Conservation (phyloP, 1,139 yeast genomes). For the Geotrichum reessii region DNA sequence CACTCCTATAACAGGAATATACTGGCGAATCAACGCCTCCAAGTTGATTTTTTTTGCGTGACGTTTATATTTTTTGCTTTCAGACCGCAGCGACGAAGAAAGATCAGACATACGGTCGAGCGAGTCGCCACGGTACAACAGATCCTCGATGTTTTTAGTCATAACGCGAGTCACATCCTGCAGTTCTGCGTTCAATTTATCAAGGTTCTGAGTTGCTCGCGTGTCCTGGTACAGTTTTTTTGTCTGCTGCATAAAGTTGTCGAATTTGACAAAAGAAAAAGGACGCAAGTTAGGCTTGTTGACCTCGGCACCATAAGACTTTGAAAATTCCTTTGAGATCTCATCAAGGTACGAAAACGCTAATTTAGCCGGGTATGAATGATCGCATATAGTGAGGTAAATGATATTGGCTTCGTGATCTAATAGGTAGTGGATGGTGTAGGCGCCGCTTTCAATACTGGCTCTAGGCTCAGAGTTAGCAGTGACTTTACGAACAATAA, state of each 20-base stretch:
- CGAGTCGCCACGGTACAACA: conserved; percentile 90
- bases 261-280: conserved; percentile 85
- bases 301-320: conserved; percentile 64
- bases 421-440: conserved; percentile 70
- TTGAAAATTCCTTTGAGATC: conserved; percentile 72
- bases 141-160: conserved; percentile 94
- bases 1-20: conserved; percentile 75
- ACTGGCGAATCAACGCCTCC: conserved; percentile 82
- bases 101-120: conserved; percentile 87
- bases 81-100: conserved; percentile 71
- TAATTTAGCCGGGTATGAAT: conserved; percentile 76
- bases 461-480: conserved; percentile 82
- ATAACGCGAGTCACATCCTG: conserved; percentile 91
- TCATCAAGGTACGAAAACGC: conserved; percentile 85
- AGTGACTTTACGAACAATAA: conserved; percentile 68
- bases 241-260: conserved; percentile 75
- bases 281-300: conserved; percentile 61
- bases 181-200: conserved; percentile 76
- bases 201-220: conserved; percentile 82
- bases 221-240: conserved; percentile 85
- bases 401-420: conserved; percentile 49
- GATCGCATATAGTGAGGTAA: conserved; percentile 71
- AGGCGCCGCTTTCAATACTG: conserved; percentile 71
- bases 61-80: conserved; percentile 80
- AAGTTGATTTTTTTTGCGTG: conserved; percentile 88